Conservation (phyloP, 768 basidiomycete genomes). For the Pleurotus tuber-regium region DNA sequence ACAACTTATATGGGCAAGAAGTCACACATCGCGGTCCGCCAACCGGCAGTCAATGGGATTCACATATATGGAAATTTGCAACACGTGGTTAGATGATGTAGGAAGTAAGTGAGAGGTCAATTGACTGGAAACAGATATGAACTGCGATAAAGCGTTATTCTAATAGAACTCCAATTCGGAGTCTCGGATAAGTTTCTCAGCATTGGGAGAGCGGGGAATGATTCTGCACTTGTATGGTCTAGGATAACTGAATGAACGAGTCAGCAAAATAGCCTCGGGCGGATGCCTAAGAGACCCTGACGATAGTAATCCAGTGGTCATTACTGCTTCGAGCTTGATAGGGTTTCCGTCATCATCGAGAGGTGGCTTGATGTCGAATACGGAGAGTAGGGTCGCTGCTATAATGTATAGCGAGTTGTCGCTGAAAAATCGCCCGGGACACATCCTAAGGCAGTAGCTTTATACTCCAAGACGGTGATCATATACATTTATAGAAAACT, state of each 20-base stretch:
- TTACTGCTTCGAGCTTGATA: slow-evolving; percentile 10
- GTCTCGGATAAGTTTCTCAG: slow-evolving; percentile 11
- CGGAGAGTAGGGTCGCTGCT: slow-evolving; percentile 16
- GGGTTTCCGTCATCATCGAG: slow-evolving; percentile 18
- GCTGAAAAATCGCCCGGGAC: slow-evolving; percentile 22
- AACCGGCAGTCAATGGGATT: not conserved
- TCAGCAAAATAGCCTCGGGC: not conserved
- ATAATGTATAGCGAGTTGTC: slow-evolving; percentile 17
- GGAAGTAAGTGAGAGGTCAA: slow-evolving; percentile 1
- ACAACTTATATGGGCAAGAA: no score
- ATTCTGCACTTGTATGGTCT: slow-evolving; percentile 2
- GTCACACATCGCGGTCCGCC: no score
- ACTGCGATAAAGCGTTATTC: not conserved
- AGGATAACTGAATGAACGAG: slow-evolving; percentile 1
- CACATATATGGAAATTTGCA: not conserved
- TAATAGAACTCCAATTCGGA: slow-evolving; percentile 4
- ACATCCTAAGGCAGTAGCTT: slow-evolving; percentile 15
- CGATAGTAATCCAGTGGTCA: slow-evolving; percentile 11
- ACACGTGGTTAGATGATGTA: not conserved
- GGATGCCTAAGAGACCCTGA: not conserved
- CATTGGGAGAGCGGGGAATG: not conserved
- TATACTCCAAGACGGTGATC: not conserved
- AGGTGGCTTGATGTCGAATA: slow-evolving; percentile 18
- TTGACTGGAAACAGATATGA: not conserved
- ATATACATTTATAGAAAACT: not conserved